Evolutionary conservation across 2,329 filamentous ascomycete genomes (phyloP), one percentile per base, ranked within the genome.

Genomic region (Pseudocercospora eumusae): DNA sequence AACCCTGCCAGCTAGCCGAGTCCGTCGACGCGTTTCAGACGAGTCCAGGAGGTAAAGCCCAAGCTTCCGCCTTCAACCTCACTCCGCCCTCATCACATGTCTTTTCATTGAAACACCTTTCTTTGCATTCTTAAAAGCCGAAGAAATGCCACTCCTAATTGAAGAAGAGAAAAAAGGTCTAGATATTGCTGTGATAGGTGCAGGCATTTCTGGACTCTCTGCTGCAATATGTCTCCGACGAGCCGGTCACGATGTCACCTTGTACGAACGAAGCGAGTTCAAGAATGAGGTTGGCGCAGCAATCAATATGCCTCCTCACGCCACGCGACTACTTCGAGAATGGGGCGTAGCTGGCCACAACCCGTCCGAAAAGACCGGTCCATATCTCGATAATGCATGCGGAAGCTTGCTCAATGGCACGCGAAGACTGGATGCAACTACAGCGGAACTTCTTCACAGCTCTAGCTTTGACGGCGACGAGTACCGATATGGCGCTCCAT

Each of bases 161-260:
- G 52, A 54, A 23, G n/a, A 18, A 18, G 20, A 53, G 47, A 50
- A 49, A n/a, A 18, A 23, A 27, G 13, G 36, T 40, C 52, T 60
- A 10, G 58, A 60, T 31, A 56, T 61, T 27, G 56, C 56, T 3
- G 31, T 73, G 9, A 64, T 72, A 8, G 71, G 71, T 15, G 70
- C 69, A 31, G 71, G 70, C n/a, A 72, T 74, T 18, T 69, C 68
- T n/a, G 72, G 70, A 15, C 63, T 72, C 5, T 62, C 67, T 3
- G 69, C 71, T 25, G 71, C 68, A 4, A 58, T 74, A n/a, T 68
- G 66, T 18, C 60, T 72, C 13, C 57, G 66, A 20, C 66, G 68
- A 50, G 62, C 68, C 50, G 72, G 70, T n/a, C 72, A 74, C 53
- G 33, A 68, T 56, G 69, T 72, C 13, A 68, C 67, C 1, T 56